Conservation (phyloP, 2,329 filamentous ascomycete species). For the Geosmithia morbida region DNA sequence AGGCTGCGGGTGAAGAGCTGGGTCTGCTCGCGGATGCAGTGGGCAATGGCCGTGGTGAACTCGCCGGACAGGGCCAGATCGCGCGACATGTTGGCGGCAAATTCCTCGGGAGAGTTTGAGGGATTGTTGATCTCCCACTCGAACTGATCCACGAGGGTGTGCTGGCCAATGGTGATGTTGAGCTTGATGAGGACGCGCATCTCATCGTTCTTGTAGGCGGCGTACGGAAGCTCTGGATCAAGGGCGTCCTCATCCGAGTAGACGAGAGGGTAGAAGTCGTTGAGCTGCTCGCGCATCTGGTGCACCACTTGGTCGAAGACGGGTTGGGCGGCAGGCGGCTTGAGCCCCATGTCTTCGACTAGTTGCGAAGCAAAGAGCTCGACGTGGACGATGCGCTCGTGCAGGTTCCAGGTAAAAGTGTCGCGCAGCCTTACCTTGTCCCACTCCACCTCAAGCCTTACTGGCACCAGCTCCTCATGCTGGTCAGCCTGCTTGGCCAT, state of each 20-base stretch:
- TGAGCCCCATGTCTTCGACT: constrained; percentile 77
- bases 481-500: constrained; percentile 77
- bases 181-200: constrained; percentile 94
- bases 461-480: constrained; percentile 78
- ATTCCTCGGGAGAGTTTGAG: constrained; percentile 85
- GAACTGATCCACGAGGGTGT: constrained; percentile 91
- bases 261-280: constrained; percentile 86
- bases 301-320: constrained; percentile 44
- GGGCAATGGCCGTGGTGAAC: constrained; percentile 93
- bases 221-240: constrained; percentile 80
- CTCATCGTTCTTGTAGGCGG: constrained; percentile 95
- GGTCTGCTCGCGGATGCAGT: constrained; percentile 91
- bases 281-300: constrained; percentile 78
- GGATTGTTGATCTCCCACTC: constrained; percentile 99
- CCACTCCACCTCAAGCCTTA: constrained; percentile 86
- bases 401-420: constrained; percentile 96
- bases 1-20: constrained; percentile 90
- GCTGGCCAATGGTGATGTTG: constrained; percentile 92
- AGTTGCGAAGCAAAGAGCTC: constrained; percentile 81
- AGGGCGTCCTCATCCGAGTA: constrained; percentile 81
- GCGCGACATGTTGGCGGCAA: constrained; percentile 75
- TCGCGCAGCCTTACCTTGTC: constrained; percentile 93
- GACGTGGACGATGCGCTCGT: constrained; percentile 69
- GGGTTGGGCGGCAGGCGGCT: constrained; percentile 53
- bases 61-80: constrained; percentile 88